phyloP scores from a whole-genome alignment of 2,329 filamentous ascomycete species.

The Hymenotorrendiella dingleyae region DNA sequence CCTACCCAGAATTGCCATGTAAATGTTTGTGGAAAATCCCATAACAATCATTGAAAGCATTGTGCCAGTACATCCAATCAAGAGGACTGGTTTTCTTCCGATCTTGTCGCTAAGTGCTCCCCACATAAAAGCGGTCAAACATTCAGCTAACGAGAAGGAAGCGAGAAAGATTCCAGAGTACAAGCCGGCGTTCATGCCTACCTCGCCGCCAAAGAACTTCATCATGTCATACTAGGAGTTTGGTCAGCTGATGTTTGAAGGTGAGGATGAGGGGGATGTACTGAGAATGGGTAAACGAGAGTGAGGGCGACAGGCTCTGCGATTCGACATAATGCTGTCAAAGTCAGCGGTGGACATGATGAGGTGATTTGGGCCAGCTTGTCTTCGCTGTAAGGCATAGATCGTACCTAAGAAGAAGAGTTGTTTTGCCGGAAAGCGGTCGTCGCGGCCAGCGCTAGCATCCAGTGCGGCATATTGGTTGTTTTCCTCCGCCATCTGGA shows the following conservation, averaged over 20 bases:
- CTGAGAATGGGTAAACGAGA: slow-evolving; percentile 1
- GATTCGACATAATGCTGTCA: slow-evolving; percentile 2
- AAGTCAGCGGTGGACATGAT: neutral
- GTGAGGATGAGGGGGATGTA: neutral
- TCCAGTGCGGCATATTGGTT: no score
- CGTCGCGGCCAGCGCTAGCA: no score
- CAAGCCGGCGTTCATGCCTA: slow-evolving; percentile 31
- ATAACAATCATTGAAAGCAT: slow-evolving; percentile 85
- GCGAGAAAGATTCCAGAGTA: slow-evolving; percentile 93
- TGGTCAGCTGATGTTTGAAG: neutral
- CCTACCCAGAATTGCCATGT: slow-evolving; percentile 74
- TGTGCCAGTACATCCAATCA: slow-evolving; percentile 78
- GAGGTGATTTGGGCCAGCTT: neutral
- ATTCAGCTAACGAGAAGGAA: slow-evolving; percentile 88
- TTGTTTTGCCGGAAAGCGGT: neutral
- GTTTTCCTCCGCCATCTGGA: no score
- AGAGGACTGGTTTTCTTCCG: slow-evolving; percentile 81
- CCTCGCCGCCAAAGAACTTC: neutral
- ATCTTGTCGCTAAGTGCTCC: slow-evolving; percentile 82
- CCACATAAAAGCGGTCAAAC: slow-evolving; percentile 84
- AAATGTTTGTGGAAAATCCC: slow-evolving; percentile 75
- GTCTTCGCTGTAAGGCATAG: no score
- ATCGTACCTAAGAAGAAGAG: slow-evolving; percentile 2
- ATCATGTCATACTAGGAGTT: slow-evolving; percentile 2
- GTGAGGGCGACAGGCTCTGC: slow-evolving; percentile 3